Conservation (phyloP, 441 rosid species). For the Gossypium schwendimanii region DNA sequence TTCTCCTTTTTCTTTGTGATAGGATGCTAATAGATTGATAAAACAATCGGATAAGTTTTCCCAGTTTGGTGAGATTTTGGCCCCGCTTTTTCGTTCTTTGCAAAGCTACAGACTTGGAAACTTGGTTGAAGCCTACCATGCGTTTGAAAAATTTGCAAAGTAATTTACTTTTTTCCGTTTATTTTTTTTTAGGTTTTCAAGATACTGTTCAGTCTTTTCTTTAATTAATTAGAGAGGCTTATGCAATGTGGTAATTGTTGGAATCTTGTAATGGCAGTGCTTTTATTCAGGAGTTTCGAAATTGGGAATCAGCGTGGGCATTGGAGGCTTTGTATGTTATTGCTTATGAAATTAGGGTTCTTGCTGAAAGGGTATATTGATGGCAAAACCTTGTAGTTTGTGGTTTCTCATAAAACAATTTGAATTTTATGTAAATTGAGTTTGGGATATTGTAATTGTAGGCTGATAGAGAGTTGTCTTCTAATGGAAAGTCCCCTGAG, state of each 20-base stretch:
- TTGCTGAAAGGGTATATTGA: constrained; percentile 63
- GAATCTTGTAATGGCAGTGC: constrained; percentile 41
- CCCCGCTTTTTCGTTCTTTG: constrained; percentile 64
- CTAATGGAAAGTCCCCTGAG: constrained; percentile 78
- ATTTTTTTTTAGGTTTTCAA: not conserved
- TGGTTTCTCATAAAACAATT: not conserved
- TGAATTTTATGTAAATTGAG: not conserved
- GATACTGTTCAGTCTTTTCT: not conserved
- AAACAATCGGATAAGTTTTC: constrained; percentile 69
- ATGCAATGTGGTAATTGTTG: not conserved
- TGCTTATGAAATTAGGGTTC: constrained; percentile 83
- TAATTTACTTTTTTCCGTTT: constrained; percentile 10
- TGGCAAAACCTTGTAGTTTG: constrained; percentile 15
- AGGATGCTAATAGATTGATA: constrained; percentile 72
- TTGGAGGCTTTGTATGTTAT: constrained; percentile 73
- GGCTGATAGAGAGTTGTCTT: constrained; percentile 82
- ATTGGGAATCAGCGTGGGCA: constrained; percentile 97
- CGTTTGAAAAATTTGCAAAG: constrained; percentile 84
- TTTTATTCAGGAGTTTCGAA: constrained; percentile 90
- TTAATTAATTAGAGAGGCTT: not conserved
- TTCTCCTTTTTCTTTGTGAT: constrained; percentile 8
- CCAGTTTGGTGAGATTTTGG: constrained; percentile 54
- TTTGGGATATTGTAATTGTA: constrained; percentile 17
- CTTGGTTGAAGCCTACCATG: constrained; percentile 64
- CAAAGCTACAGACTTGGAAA: constrained; percentile 60